Percentiles rank a stretch among this genome's conserved stretches.
phyloP scores from a whole-genome alignment of 495 filamentous ascomycete genomes.

The Podospora conica region DNA sequence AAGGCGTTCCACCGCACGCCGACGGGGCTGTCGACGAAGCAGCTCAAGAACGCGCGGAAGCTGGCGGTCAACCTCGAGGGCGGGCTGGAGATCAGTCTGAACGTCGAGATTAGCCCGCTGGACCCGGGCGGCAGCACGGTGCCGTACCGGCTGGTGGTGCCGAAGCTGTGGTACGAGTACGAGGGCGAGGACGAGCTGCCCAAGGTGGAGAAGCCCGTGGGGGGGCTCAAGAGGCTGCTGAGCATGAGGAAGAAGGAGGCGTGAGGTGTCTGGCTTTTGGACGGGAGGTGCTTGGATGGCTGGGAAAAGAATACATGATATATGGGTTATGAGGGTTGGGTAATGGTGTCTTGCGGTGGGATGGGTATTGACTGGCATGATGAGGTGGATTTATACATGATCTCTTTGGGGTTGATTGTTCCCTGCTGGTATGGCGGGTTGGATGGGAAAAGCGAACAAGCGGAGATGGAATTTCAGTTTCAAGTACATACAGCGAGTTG shows the following conservation, averaged over 20 bases:
- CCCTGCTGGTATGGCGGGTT: neutral
- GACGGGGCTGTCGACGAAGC: constrained; percentile 60
- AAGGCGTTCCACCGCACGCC: constrained; percentile 65
- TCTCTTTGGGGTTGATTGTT: neutral
- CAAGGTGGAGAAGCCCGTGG: constrained; percentile 8
- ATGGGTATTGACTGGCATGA: neutral
- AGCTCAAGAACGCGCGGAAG: constrained; percentile 35
- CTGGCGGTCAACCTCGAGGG: constrained; percentile 59
- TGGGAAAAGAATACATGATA: neutral
- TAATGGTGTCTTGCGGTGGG: neutral
- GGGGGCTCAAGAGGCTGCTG: constrained; percentile 17
- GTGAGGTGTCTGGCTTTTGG: neutral
- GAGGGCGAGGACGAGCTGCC: constrained; percentile 20
- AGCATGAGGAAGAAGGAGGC: constrained; percentile 12
- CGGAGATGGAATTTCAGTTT: neutral
- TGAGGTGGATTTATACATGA: neutral
- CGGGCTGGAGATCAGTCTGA: constrained; percentile 77
- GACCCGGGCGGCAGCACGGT: constrained; percentile 86
- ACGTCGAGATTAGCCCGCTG: constrained; percentile 75
- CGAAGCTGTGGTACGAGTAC: constrained; percentile 57
- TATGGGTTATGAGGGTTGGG: neutral
- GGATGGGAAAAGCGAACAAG: neutral
- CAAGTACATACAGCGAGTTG: neutral
- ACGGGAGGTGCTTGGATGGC: neutral
- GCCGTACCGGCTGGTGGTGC: constrained; percentile 81